These are phyloP conservation scores for Parathielavia hyrcaniae DNA, from an alignment of 495 filamentous ascomycete species.

Conservation along the genomic window DNA sequence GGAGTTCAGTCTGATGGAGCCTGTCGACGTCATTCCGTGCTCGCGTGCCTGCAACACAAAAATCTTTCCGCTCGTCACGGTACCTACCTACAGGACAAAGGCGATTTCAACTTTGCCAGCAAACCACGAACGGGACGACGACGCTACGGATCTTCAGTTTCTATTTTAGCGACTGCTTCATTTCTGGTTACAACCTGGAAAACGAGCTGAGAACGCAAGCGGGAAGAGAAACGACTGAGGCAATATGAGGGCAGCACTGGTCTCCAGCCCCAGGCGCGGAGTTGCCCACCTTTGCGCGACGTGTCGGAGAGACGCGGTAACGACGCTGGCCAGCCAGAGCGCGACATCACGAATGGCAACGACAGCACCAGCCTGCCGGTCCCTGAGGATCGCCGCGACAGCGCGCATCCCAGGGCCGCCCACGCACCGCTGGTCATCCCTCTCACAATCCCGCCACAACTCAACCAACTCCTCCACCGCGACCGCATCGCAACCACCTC, in stretches of 20 bases:
- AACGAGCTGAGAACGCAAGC: neutral
- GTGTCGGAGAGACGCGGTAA: constrained; percentile 22
- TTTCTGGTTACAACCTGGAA: no score
- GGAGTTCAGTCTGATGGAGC: neutral
- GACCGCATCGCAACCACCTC: neutral
- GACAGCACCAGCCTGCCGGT: constrained; percentile 1
- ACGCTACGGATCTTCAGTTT: neutral
- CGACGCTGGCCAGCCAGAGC: neutral
- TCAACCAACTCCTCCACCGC: constrained; percentile 12
- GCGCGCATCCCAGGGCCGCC: neutral
- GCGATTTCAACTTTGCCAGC: neutral
- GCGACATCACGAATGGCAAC: constrained; percentile 9
- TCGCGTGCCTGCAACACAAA: neutral
- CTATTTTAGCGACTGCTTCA: neutral
- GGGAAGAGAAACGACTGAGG: no score
- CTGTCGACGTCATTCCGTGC: constrained; percentile 16
- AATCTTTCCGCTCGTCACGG: neutral
- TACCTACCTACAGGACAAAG: no score
- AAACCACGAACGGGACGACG: neutral
- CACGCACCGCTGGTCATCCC: constrained; percentile 7
- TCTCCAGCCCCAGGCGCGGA: constrained; percentile 17
- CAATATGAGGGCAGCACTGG: constrained; percentile 24
- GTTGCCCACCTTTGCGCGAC: constrained; percentile 23
- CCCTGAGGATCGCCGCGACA: neutral
- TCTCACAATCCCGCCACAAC: neutral